Percentiles rank a stretch among this genome's conserved stretches.
These are phyloP conservation scores for Cylindrodendrum hubeiense DNA, from an alignment of 2,329 filamentous ascomycete genomes.

Conservation along the genomic window DNA sequence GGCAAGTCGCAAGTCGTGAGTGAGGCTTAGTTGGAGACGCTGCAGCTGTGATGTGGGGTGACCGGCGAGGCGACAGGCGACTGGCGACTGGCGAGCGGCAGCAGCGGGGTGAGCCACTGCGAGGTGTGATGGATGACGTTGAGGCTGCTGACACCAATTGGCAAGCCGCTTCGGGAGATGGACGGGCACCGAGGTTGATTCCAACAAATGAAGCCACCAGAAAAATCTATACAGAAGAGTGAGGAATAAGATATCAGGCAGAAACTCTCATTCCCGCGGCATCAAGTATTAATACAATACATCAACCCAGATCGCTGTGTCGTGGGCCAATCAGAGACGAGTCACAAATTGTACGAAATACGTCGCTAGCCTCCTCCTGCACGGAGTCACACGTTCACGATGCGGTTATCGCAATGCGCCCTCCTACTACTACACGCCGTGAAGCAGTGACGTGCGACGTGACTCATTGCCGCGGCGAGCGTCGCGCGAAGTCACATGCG, in stretches of 20 bases:
- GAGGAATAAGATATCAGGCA: slow-evolving; percentile 4
- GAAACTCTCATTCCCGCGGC: not conserved
- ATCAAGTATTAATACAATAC: slow-evolving; percentile 4
- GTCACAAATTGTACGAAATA: slow-evolving; percentile 14
- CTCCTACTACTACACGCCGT: not conserved
- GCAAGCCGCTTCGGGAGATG: slow-evolving; percentile 10
- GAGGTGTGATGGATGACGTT: slow-evolving; percentile 20
- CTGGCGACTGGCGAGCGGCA: not conserved
- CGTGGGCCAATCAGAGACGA: not conserved
- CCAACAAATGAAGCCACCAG: not conserved
- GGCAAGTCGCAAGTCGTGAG: not conserved
- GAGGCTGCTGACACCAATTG: slow-evolving; percentile 20
- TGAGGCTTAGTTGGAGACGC: not conserved
- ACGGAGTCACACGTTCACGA: not conserved
- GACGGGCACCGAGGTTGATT: not conserved
- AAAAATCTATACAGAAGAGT: not conserved
- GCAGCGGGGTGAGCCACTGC: slow-evolving; percentile 6
- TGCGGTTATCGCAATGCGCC: not conserved
- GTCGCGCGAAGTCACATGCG: slow-evolving; percentile 30
- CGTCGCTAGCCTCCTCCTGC: not conserved
- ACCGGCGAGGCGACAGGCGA: no score
- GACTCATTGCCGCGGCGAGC: slow-evolving; percentile 25
- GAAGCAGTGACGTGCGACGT: slow-evolving; percentile 20
- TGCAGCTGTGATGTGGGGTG: not conserved
- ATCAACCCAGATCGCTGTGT: not conserved